Evolutionary conservation across 1,284 basidiomycete genomes (phyloP), one percentile per base, ranked within the genome.

Genomic region (Microbotryum scabiosae): DNA sequence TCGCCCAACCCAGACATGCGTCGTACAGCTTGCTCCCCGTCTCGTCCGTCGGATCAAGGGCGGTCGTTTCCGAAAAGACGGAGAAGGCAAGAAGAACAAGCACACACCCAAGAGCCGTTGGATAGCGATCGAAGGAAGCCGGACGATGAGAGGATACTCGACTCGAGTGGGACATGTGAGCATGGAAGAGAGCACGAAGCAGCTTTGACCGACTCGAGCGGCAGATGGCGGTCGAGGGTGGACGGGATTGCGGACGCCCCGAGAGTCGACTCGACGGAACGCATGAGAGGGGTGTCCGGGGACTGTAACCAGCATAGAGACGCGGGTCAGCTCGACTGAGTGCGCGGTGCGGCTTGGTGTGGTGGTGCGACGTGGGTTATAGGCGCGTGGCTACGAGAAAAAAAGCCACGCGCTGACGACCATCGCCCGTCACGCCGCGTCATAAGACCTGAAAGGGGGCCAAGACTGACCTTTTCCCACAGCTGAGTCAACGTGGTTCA

Each of bases 401-500:
- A 41, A 41, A 41, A 10, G 36, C 36, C 12, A 12, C 36, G 36
- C 36, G 36, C 36, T 41, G 4, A 32, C 30, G 16, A 41, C 36
- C 5, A 4, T 9, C 36, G 36, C 36, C 16, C 36, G 2, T 18
- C 36, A 18, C 36, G 36, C 36, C 16, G 36, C 14, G 36, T 18
- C 36, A 18, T 12, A 41, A 12, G 4, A 41, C 16, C 16, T 41
- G 36, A n/a, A n/a, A 41, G 36, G 5, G 16, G 36, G 12, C 14
- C 14, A 41, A 41, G 36, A 41, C 36, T 41, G 36, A 63, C 61
- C 61, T 63, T 63, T 63, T 63, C 61, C 61, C 61, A 63, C 61
- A 63, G 61, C 61, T 59, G 48, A 59, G 30, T 51, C 23, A 18
- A 30, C 18, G 20, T 3, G n/a, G 10, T 43, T 51, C 53, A 12